Percentiles rank a stretch among this genome's conserved stretches.
phyloP scores from a whole-genome alignment of 2,329 filamentous ascomycete species.

The Colletotrichum ledebouriae region DNA sequence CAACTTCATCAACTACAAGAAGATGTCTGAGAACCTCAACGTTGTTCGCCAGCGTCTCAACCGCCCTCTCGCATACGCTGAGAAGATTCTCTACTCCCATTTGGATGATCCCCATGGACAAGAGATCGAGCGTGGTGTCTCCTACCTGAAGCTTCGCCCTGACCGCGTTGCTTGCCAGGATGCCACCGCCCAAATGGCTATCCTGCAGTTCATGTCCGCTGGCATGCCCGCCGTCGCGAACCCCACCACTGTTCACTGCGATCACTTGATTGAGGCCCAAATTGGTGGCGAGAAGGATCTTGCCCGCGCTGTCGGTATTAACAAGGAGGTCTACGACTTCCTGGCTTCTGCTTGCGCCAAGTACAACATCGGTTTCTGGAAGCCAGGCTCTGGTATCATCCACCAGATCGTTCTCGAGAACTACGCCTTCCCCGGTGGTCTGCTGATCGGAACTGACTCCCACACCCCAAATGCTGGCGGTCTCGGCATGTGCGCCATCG shows the following conservation, averaged over 20 bases:
- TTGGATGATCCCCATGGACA: conserved; percentile 96
- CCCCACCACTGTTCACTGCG: conserved; percentile 96
- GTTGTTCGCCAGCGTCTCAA: conserved; percentile 92
- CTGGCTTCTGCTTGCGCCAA: conserved; percentile 93
- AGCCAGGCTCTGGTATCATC: conserved; percentile 97
- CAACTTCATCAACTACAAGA: conserved; percentile 99
- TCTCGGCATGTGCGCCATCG: conserved; percentile 94
- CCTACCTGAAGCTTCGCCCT: conserved; percentile 95
- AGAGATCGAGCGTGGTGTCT: conserved; percentile 94
- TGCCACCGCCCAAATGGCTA: conserved; percentile 99
- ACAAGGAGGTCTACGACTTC: conserved; percentile 99
- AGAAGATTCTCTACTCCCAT: conserved; percentile 99
- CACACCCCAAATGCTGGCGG: conserved; percentile 98
- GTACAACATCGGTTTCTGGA: conserved; percentile 99
- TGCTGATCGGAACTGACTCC: conserved; percentile 97
- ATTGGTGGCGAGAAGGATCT: conserved; percentile 94
- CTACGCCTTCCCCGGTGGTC: conserved; percentile 98
- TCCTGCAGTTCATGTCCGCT: conserved; percentile 99
- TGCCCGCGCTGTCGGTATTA: conserved; percentile 89
- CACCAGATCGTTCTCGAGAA: conserved; percentile 99
- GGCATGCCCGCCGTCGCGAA: conserved; percentile 97
- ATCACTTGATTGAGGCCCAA: conserved; percentile 99
- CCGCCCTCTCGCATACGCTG: conserved; percentile 92
- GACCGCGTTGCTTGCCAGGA: conserved; percentile 99
- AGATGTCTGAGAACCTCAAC: conserved; percentile 97